Conservation (phyloP, 116 monocot genomes). For the Zostera marina region DNA sequence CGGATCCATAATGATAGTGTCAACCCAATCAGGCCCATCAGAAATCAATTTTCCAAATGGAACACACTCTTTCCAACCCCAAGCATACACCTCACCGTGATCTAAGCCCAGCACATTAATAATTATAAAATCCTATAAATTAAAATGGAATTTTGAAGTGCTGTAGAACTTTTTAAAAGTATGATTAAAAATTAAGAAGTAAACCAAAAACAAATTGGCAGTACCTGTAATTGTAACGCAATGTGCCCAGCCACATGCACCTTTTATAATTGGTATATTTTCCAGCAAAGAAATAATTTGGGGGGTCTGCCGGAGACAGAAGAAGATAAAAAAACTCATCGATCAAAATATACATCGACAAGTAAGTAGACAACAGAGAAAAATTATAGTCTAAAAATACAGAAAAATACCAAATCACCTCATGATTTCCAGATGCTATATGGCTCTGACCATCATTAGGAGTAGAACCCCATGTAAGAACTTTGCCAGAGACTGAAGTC, state of each 20-base stretch:
- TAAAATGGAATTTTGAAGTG: neutral
- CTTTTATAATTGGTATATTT: slow-evolving; percentile 42
- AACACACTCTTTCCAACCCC: slow-evolving; percentile 99
- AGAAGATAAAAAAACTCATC: neutral
- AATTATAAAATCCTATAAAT: neutral
- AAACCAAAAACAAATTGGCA: neutral
- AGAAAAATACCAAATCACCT: slow-evolving; percentile 22
- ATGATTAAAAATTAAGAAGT: neutral
- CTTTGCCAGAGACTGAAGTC: slow-evolving; percentile 63
- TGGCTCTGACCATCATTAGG: slow-evolving; percentile 95
- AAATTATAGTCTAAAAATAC: neutral
- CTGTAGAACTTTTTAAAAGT: neutral
- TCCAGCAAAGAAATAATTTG: slow-evolving; percentile 69
- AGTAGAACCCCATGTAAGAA: slow-evolving; percentile 82
- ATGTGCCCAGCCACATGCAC: slow-evolving; percentile 97
- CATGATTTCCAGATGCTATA: slow-evolving; percentile 85
- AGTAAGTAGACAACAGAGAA: neutral
- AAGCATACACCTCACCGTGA: slow-evolving; percentile 73
- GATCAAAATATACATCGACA: neutral
- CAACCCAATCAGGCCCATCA: neutral
- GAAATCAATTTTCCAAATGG: slow-evolving; percentile 42
- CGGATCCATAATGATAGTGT: neutral
- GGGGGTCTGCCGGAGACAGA: slow-evolving; percentile 68
- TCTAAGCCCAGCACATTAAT: slow-evolving; percentile 9
- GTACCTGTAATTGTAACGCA: slow-evolving; percentile 82